phyloP scores from a whole-genome alignment of 495 filamentous ascomycete species.

The Talaromyces ruber region DNA sequence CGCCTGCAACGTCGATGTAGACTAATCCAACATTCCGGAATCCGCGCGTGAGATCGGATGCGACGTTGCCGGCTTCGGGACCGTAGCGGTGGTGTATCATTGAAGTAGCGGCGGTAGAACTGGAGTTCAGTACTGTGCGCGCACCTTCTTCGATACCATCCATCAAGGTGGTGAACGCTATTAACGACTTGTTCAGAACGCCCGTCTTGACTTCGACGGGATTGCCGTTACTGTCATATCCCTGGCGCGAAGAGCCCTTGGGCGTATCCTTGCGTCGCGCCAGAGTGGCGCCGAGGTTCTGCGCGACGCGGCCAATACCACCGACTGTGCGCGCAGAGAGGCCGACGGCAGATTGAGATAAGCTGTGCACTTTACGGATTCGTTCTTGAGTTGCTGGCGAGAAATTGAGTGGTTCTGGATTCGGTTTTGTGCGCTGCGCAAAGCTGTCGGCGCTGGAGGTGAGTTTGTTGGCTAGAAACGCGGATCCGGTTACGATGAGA shows the following conservation, averaged over 20 bases:
- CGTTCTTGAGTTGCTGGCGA: conserved; percentile 74
- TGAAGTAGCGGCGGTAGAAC: conserved; percentile 65
- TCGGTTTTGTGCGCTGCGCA: conserved; percentile 68
- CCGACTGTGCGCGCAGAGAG: conserved; percentile 83
- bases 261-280: conserved; percentile 52
- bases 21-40: conserved; percentile 94
- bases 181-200: conserved; percentile 86
- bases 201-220: conserved; percentile 75
- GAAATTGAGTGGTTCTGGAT: conserved; percentile 75
- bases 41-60: conserved; percentile 66
- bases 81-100: conserved; percentile 83
- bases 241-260: conserved; percentile 23
- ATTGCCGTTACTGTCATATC: conserved; percentile 54
- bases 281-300: conserved; percentile 76
- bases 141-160: conserved; percentile 87
- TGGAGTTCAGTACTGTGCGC: conserved; percentile 61
- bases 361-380: conserved; percentile 74
- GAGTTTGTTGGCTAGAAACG: conserved; percentile 67
- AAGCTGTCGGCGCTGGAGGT: conserved; percentile 71
- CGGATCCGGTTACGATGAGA: conserved; percentile 80
- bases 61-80: conserved; percentile 67
- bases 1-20: conserved; percentile 94
- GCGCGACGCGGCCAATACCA: conserved; percentile 67
- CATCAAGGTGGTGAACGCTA: conserved; percentile 91
- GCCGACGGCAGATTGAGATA: conserved; percentile 67